These are phyloP conservation scores for Candida glucosophila DNA, from an alignment of 1,139 yeast species.

Conservation along the genomic window DNA sequence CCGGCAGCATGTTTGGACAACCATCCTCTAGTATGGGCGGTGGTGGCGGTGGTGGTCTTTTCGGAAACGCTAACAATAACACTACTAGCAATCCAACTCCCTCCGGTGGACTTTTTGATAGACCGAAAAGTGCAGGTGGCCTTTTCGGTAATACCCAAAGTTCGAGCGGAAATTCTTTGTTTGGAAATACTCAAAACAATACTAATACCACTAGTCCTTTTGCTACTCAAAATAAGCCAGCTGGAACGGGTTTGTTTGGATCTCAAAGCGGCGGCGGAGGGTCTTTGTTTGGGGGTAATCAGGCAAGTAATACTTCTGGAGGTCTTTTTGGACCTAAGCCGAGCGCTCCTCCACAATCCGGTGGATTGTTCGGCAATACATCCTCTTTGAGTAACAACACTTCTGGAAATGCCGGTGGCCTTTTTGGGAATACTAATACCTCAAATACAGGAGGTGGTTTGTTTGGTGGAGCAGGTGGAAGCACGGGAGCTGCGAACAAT, in stretches of 20 bases:
- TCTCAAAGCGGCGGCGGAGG: conserved; percentile 5
- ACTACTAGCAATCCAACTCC: no score
- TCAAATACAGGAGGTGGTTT: conserved; percentile 10
- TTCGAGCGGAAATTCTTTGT: conserved; percentile 7
- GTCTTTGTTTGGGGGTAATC: conserved; percentile 8
- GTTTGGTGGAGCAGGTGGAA: conserved; percentile 7
- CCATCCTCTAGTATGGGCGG: no score
- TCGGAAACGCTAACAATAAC: no score
- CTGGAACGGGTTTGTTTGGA: conserved; percentile 18
- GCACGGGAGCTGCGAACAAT: conserved; percentile 4
- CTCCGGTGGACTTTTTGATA: conserved; percentile 11
- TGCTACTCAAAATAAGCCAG: conserved; percentile 5
- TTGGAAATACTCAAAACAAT: conserved; percentile 5
- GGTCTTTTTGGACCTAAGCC: conserved; percentile 18
- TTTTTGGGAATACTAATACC: conserved; percentile 24
- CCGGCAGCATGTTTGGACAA: no score
- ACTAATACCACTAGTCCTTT: conserved; percentile 7
- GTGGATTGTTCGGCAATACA: conserved; percentile 18
- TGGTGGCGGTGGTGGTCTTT: no score
- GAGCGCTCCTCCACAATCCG: conserved; percentile 12
- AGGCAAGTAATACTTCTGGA: conserved; percentile 8
- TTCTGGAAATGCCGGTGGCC: conserved; percentile 13
- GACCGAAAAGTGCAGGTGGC: conserved; percentile 12
- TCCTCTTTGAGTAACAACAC: no score
- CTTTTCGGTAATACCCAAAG: conserved; percentile 6